Evolutionary conservation across 305 asterid genomes (phyloP).

Genomic region (Rubia occidens): DNA sequence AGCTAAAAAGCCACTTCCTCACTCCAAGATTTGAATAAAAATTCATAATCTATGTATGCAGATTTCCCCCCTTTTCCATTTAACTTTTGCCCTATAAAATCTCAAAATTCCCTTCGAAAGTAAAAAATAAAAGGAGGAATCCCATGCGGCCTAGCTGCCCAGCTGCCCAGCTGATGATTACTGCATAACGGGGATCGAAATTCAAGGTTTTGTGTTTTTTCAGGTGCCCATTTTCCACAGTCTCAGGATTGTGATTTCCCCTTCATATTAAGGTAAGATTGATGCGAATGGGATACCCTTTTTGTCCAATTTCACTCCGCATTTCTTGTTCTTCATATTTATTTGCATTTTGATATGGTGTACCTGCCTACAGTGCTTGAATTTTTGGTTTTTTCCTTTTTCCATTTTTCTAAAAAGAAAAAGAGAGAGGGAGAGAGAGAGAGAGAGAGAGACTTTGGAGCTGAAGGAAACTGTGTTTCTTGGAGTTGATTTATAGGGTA

Average conservation of each 20-base stretch:
- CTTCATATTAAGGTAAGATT: background rate
- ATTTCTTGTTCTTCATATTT: background rate
- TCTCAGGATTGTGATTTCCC: constrained; percentile 1
- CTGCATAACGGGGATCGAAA: background rate
- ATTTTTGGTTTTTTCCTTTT: background rate
- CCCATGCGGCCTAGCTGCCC: background rate
- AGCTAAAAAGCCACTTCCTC: background rate
- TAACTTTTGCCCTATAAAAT: background rate
- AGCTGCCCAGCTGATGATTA: constrained; percentile 7
- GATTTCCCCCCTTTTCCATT: background rate
- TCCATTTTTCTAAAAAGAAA: background rate
- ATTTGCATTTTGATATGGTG: background rate
- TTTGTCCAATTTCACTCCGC: too few relatives aligned
- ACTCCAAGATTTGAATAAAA: background rate
- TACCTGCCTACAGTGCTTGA: background rate
- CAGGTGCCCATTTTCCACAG: constrained; percentile 6
- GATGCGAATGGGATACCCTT: too few relatives aligned
- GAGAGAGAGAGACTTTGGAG: too few relatives aligned
- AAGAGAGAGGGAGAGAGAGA: background rate
- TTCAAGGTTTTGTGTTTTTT: background rate
- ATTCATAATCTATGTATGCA: background rate
- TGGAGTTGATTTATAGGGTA: background rate
- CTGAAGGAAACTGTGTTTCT: constrained; percentile 1
- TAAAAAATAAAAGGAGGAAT: background rate
- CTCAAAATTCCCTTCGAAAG: background rate